Evolutionary conservation across 1,284 basidiomycete species (phyloP), one percentile per base, ranked within the genome.

Genomic region (Grifola frondosa): DNA sequence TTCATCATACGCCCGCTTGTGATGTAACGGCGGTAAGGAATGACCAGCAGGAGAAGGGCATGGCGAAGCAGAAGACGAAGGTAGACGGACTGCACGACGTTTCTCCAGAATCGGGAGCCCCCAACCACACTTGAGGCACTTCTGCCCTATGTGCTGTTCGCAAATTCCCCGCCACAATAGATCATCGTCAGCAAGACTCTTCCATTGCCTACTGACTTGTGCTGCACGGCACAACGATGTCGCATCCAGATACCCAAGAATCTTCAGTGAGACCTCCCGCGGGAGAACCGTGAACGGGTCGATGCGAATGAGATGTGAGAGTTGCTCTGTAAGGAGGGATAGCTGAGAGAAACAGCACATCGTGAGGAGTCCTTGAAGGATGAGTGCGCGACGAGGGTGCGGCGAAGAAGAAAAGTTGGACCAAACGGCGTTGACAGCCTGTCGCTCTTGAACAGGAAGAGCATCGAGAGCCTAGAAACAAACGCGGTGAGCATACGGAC

Each of bases 321-420:
- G 85, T 45, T 95, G 90, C 50, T 97, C 91, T 12, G 92, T 90
- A 37, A 99, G 84, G 43, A 98, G 88, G 17, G 96, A 97, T n/a
- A 99, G 84, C 61, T 98, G 96, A 29, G 92, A 92, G 72, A 97
- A 98, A 69, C 96, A 99, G 67, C 96, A 99, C 91, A 99, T 99
- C n/a, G 97, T 98, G 56, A 99, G 83, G 47, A 99, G 80, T 23
- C 96, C 96, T 60, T 93, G 92, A 34, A 99, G 84, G 61, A 99
- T 98, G 60, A 99, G 81, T 30, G 91, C 90, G 30, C 96, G 81
- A 25, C 91, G 84, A 9, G 88, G 81, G 59, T 97, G 93, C 0
- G 93, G 84, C 1, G 96, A 97, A 0, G 91, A 91, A 10, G 93
- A 97, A 69, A 99, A 99, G 57, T 87, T 90, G 45, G 94, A 91